Evolutionary conservation across 306 rosid species (phyloP).

Genomic region (Boehmeria nivea): DNA sequence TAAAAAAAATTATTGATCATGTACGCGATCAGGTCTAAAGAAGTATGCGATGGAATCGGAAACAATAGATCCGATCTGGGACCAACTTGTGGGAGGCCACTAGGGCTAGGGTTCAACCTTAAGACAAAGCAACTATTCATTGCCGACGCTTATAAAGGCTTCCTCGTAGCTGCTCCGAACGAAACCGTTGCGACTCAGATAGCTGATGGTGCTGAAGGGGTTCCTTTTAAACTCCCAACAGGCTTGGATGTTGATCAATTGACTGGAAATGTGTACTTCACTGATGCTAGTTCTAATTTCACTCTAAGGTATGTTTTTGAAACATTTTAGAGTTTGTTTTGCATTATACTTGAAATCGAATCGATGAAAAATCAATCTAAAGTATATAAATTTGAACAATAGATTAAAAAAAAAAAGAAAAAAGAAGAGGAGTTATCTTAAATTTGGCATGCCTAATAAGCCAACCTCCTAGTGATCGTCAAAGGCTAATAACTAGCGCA

Average conservation of each 20-base stretch:
- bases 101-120: neutral
- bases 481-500: too few species aligned
- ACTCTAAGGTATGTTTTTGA: neutral
- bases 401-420: too few species aligned
- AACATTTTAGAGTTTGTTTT: too few species aligned
- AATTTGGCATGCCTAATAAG: too few species aligned
- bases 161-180: neutral
- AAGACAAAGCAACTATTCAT: neutral
- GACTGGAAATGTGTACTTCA: constrained; percentile 4
- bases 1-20: too few species aligned
- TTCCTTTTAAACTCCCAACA: neutral
- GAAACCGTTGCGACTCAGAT: neutral
- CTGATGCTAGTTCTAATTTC: constrained; percentile 2
- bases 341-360: too few species aligned
- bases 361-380: too few species aligned
- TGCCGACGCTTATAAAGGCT: constrained; percentile 5
- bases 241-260: constrained; percentile 13
- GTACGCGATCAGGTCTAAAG: neutral
- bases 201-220: neutral
- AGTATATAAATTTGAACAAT: too few species aligned
- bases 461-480: too few species aligned
- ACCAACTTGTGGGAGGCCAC: constrained; percentile 3
- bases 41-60: constrained; percentile 7
- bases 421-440: too few species aligned
- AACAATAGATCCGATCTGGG: neutral